Conservation (phyloP, 257 asterid species). For the Forsythia viridissima region DNA sequence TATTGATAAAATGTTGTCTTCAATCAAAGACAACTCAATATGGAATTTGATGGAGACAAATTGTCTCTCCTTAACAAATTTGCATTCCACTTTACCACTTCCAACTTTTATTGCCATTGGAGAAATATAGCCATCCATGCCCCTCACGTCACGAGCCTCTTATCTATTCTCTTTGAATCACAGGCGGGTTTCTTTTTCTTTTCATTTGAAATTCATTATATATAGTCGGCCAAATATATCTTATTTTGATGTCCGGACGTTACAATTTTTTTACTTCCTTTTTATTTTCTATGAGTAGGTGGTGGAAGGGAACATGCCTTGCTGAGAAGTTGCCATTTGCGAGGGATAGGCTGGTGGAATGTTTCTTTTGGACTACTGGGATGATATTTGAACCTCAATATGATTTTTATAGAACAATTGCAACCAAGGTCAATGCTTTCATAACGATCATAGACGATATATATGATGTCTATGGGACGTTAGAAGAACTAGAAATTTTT, state of each 20-base stretch:
- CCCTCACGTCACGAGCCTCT: no score
- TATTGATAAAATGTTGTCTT: not conserved
- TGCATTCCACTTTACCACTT: no score
- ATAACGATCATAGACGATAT: constrained; percentile 17
- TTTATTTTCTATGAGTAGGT: constrained; percentile 21
- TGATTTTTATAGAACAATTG: constrained; percentile 18
- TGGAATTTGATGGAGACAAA: not conserved
- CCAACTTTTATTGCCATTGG: no score
- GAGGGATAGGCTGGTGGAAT: constrained; percentile 55
- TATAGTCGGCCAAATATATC: no score
- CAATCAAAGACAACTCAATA: not conserved
- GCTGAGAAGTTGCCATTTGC: constrained; percentile 51
- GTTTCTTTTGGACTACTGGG: constrained; percentile 41
- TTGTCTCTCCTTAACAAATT: no score
- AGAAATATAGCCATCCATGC: no score
- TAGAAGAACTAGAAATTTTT: not conserved
- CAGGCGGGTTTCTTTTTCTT: no score
- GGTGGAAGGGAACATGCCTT: constrained; percentile 46
- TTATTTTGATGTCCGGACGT: not conserved
- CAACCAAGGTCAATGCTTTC: constrained; percentile 28
- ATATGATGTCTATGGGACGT: not conserved
- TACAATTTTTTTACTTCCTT: not conserved
- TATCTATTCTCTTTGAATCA: no score
- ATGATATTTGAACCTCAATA: constrained; percentile 29
- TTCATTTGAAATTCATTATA: no score